Base-by-base conservation (phyloP, 2,329 filamentous ascomycete species). In the Fusarium sp. region DNA sequence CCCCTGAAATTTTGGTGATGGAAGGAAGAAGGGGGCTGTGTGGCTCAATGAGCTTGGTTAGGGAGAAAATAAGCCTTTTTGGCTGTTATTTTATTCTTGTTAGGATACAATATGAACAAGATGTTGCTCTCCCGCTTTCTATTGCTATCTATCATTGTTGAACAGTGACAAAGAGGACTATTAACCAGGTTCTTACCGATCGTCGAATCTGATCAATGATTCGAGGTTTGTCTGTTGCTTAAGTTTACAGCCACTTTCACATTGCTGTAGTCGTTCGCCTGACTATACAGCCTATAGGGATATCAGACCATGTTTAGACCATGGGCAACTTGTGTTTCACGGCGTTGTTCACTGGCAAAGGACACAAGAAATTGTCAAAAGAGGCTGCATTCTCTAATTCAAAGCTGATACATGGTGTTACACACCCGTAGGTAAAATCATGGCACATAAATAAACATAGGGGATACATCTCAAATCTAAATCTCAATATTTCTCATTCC, bases 381-480 rank as follows among this genome's bases (percentile, higher is more conserved):
- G 28, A 24, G n/a, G 49, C 63, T 49, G 39, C 53, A 67, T 60
- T 68, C 52, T 61, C 63, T 43, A 68, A 57, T 56, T 22, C 48
- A 53, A 41, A 48, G 49, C 54, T 44, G 58, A 59, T 30, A 70
- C 44, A 33, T 35, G 45, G 43, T 60, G 57, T 46, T 65, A 55
- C 63, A 65, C 55, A 50, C 63, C 58, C 48, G 19, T 44, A 44
- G 50, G 48, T 50, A 65, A 70, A 59, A 51, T 60, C 67, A 70
- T 70, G 64, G 55, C 67, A 70, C 63, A 65, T 70, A 48, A 70
- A 67, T 45, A 51, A 68, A 70, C 67, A 57, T 65, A 70, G 47
- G 53, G 58, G 56, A 67, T 62, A 33, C 61, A 64, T 39, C 22
- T 13, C 33, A 67, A 69, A 58, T 69, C 66, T 67, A 50, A 40